phyloP scores from a whole-genome alignment of 2,329 filamentous ascomycete species.

The Pestalotiopsis sp. region DNA sequence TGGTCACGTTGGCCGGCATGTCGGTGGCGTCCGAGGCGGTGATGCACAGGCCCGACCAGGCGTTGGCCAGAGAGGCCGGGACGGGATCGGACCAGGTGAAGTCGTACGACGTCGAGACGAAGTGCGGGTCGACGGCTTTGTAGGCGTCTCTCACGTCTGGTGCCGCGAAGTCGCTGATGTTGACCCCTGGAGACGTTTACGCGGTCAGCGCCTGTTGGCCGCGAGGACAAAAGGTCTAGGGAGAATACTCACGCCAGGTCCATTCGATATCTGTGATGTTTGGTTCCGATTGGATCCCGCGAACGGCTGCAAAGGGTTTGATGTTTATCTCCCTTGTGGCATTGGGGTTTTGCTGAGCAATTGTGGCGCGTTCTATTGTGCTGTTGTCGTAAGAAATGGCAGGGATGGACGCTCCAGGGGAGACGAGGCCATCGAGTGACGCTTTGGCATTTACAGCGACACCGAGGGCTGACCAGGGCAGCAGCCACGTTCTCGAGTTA shows the following conservation, averaged over 20 bases:
- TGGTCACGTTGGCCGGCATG: slow-evolving; percentile 1
- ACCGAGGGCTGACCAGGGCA: background rate
- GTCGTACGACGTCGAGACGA: background rate
- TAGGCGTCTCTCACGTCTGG: background rate
- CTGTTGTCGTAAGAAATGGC: background rate
- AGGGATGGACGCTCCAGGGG: background rate
- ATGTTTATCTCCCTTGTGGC: background rate
- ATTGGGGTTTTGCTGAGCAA: background rate
- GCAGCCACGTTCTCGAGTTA: background rate
- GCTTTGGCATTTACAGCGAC: background rate
- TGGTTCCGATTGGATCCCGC: too few relatives aligned
- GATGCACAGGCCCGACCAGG: background rate
- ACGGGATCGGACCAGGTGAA: background rate
- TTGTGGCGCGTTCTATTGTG: background rate
- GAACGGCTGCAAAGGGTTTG: background rate
- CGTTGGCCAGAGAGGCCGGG: too few relatives aligned
- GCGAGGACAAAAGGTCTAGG: background rate
- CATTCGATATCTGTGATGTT: background rate
- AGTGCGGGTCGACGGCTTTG: background rate
- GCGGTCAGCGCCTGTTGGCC: background rate
- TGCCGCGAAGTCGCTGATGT: background rate
- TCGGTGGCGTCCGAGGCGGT: background rate
- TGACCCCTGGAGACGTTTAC: background rate
- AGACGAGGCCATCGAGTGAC: background rate
- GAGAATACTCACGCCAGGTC: background rate